Base-by-base conservation (phyloP, 176 grass and related monocot species). In the Dactylis glomerata region DNA sequence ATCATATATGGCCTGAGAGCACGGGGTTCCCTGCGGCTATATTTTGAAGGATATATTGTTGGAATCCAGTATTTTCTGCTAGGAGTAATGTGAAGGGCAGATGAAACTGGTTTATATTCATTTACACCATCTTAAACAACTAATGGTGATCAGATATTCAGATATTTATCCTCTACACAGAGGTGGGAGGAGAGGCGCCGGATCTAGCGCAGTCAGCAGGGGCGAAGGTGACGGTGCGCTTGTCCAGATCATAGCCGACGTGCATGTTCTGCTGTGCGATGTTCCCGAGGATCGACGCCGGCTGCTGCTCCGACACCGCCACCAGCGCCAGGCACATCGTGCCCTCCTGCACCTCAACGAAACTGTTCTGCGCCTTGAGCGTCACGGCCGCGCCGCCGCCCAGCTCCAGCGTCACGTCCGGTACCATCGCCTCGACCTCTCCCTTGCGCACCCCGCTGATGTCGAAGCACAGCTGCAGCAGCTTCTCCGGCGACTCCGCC, bases 181-280 rank as follows among this genome's bases (percentile, higher is more conserved):
- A n/a, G n/a, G n/a, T n/a, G n/a, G n/a, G n/a, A n/a, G n/a, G n/a
- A n/a, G n/a, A n/a, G n/a, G n/a, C n/a, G n/a, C n/a, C n/a, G n/a
- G n/a, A n/a, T n/a, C n/a, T n/a, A n/a, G 81, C 27, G 83, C 94
- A 96, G 75, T 92, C 84, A 6, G 83, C 72, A 0, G 84, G 47
- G 6, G 86, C 84, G 61, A 96, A 96, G 26, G 91, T 89, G 33
- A 93, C 45, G 12, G 77, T 76, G 47, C 86, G 36, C 10, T 36
- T 52, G 61, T 85, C 93, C 71, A 96, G 87, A 85, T 96, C 86
- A 28, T 82, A 96, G 12, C 87, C 88, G 12, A 91, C 76, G 28
- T 87, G 91, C 26, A 96, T 62, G 68, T 96, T 85, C 77, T 87
- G 91, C 82, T 93, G 91, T 66, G 90, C 87, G 71, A 93, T 36